Percentiles rank a stretch among this genome's conserved stretches.
These are phyloP conservation scores for Hippophae gyantsensis DNA, from an alignment of 306 rosid genomes.

Conservation along the genomic window DNA sequence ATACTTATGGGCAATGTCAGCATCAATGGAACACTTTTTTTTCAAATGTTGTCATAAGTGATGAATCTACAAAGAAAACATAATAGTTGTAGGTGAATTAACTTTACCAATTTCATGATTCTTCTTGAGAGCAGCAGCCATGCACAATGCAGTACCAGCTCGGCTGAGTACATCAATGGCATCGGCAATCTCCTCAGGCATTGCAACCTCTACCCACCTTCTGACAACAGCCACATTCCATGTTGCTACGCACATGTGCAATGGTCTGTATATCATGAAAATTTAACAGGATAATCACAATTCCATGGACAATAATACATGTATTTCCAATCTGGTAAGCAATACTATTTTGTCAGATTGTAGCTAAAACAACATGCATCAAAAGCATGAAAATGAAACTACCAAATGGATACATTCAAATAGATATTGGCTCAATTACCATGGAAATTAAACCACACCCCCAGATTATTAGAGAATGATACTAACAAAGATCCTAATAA, in stretches of 20 bases:
- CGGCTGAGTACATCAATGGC: conserved; percentile 76
- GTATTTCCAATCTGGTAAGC: no score
- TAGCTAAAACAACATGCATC: no score
- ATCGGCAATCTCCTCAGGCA: conserved; percentile 66
- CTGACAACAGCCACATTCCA: conserved; percentile 91
- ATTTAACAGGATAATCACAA: conserved; percentile 12
- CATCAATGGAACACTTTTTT: no score
- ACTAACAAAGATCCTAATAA: no score
- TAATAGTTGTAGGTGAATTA: neutral
- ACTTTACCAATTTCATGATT: conserved; percentile 84
- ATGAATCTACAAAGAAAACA: conserved; percentile 1
- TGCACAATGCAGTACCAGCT: conserved; percentile 87
- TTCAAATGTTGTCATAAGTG: no score
- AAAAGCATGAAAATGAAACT: no score
- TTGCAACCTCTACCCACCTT: conserved; percentile 92
- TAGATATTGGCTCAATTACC: no score
- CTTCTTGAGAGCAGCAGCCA: conserved; percentile 96
- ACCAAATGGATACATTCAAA: no score
- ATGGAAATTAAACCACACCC: no score
- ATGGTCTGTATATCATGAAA: conserved; percentile 55
- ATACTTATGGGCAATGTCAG: no score
- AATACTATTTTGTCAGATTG: no score
- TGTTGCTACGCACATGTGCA: conserved; percentile 89
- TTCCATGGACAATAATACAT: neutral
- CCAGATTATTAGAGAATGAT: no score